phyloP scores from a whole-genome alignment of 2,329 filamentous ascomycete genomes.

The Tolypocladium cylindrosporum region DNA sequence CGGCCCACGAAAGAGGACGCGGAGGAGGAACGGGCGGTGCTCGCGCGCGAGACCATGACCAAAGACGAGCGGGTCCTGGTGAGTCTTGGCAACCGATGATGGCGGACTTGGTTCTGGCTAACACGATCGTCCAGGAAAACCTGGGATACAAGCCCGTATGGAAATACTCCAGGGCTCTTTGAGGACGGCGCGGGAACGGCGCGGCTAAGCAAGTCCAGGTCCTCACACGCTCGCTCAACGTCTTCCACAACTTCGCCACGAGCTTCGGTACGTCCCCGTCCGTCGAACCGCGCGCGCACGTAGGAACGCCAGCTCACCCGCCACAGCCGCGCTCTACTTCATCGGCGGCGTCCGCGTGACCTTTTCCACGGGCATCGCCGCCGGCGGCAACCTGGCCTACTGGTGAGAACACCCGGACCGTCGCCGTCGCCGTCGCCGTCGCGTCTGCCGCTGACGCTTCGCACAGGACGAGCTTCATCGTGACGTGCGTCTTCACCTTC shows the following conservation, averaged over 20 bases:
- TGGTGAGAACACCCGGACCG: slow-evolving; percentile 28
- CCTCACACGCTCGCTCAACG: not conserved
- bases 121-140: not conserved
- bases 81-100: not conserved
- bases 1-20: not conserved
- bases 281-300: too few relatives aligned
- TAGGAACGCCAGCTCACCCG: too few relatives aligned
- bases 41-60: not conserved
- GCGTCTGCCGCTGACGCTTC: not conserved
- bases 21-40: not conserved
- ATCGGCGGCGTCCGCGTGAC: slow-evolving; percentile 50
- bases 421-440: too few relatives aligned
- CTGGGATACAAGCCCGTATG: not conserved
- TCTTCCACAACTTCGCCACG: not conserved
- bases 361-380: slow-evolving; percentile 52
- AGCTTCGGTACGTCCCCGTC: not conserved
- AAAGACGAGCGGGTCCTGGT: not conserved
- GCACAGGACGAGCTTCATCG: slow-evolving; percentile 43
- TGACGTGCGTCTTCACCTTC: slow-evolving; percentile 50
- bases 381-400: slow-evolving; percentile 50
- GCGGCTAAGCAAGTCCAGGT: not conserved
- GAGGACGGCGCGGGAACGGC: not conserved
- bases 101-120: not conserved
- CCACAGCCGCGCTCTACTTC: slow-evolving; percentile 47
- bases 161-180: not conserved